A percentile compares a stretch with the other conserved stretches of the same genome.
Conservation (phyloP, 2,329 filamentous ascomycete species). For the Sclerotiophoma versabilis region DNA sequence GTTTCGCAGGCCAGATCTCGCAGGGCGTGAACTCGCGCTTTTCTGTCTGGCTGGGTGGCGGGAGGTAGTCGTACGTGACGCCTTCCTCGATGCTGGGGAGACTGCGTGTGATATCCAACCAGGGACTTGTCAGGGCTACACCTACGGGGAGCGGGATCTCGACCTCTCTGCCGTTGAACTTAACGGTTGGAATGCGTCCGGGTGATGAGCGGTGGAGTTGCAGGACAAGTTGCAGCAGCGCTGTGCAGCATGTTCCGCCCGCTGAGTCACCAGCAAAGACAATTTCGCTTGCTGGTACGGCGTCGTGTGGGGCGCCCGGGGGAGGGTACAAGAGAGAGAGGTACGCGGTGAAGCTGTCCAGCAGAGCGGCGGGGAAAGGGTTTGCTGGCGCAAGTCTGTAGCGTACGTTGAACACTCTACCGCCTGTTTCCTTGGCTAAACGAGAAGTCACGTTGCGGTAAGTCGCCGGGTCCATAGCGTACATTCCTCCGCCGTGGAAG, state of each 20-base stretch:
- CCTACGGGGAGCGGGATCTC: constrained; percentile 72
- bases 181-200: constrained; percentile 56
- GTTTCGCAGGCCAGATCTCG: constrained; percentile 54
- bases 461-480: constrained; percentile 72
- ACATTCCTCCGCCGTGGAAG: constrained; percentile 80
- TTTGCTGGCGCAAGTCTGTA: constrained; percentile 78
- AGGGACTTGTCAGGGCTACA: constrained; percentile 69
- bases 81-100: constrained; percentile 64
- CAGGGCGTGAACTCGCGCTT: constrained; percentile 56
- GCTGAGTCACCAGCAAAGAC: constrained; percentile 78
- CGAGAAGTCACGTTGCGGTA: constrained; percentile 67
- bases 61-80: constrained; percentile 69
- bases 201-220: constrained; percentile 60
- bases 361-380: constrained; percentile 75
- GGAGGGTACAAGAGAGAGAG: constrained; percentile 76
- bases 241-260: constrained; percentile 73
- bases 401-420: constrained; percentile 73
- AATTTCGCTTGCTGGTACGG: constrained; percentile 70
- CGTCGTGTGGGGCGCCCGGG: constrained; percentile 68
- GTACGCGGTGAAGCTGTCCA: constrained; percentile 77
- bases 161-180: constrained; percentile 67
- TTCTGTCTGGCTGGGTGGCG: constrained; percentile 51
- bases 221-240: constrained; percentile 72
- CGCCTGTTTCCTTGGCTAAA: constrained; percentile 71
- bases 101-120: constrained; percentile 73